Evolutionary conservation across 176 grass and related monocot species (phyloP).

Genomic region (Oryza glumipatula): DNA sequence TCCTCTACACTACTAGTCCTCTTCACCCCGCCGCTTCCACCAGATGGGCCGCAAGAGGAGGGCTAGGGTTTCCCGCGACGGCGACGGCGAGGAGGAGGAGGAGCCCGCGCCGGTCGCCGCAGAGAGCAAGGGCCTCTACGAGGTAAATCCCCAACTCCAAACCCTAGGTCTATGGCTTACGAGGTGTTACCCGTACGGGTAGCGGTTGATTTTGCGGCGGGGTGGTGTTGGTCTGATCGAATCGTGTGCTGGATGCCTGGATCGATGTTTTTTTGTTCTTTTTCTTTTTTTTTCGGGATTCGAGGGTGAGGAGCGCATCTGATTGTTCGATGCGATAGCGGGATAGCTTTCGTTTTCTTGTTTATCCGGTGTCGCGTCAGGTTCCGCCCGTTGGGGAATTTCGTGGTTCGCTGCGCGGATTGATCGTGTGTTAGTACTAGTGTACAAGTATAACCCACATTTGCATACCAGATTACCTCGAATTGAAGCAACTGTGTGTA

Average conservation of each 20-base stretch:
- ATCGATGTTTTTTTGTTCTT: not conserved
- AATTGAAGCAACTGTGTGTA: not conserved
- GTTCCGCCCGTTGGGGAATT: not conserved
- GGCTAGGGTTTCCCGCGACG: slow-evolving; percentile 61
- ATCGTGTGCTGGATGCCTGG: not conserved
- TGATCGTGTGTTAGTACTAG: too few species aligned
- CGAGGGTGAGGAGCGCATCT: not conserved
- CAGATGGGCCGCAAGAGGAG: slow-evolving; percentile 56
- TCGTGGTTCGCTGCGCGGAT: not conserved
- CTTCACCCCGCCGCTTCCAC: not conserved
- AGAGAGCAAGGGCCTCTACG: slow-evolving; percentile 67
- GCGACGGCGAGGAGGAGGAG: slow-evolving; percentile 1
- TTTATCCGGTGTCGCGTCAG: not conserved
- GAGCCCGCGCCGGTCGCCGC: slow-evolving; percentile 3
- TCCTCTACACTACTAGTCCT: not conserved
- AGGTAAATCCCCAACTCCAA: slow-evolving; percentile 53
- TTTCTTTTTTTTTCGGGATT: not conserved
- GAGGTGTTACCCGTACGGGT: not conserved
- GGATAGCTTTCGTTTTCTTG: not conserved
- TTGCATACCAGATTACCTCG: not conserved
- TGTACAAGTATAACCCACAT: too few species aligned
- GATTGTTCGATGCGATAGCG: not conserved
- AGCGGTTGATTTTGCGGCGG: not conserved
- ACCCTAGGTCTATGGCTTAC: slow-evolving; percentile 10
- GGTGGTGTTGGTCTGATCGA: not conserved